Evolutionary conservation across 371 early-diverging fungal species (phyloP), one percentile per base, ranked within the genome.

Genomic region (Smittium mucronatum): DNA sequence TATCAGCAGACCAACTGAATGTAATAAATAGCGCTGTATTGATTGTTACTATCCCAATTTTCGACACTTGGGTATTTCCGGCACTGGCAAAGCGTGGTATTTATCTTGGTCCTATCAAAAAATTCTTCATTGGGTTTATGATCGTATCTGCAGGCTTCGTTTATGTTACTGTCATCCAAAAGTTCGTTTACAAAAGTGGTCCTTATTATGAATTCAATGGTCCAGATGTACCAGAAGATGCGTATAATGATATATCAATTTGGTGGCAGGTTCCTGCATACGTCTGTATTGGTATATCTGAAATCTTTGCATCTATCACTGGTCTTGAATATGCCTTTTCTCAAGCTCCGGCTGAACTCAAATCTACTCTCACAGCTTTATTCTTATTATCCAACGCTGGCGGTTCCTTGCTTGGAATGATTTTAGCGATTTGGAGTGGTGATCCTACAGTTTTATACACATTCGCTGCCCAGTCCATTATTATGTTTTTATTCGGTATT

Each of bases 41-140:
- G 69, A 82, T 89, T 68, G 80, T 89, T 68, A 73, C 79, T 25
- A 89, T 90, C 73, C 90, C 90, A 34, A 68, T 89, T 70, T 84
- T 89, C 75, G 91, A 90, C 72, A 74, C 77, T 59, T 34, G 83
- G 34, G 69, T 87, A 57, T 88, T 86, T 78, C 91, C 91, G 17
- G 34, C 70, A 25, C 76, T 91, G n/a, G 82, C 85, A 65, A 79
- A 80, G 67, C 35, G 79, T 16, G 86, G 87, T n/a, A 69, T 87
- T 72, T 80, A 78, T 33, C 73, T 89, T 71, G 84, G 87, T 34
- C 89, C 90, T 0, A 79, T 90, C 69, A 71, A 79, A 57, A 86
- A 89, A 72, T 89, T 91, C 70, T 77, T 86, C 47, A 80, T 85
- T 29, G 91, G 91, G 57, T 89, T 91, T 75, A 70, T 79, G 36